phyloP scores from a whole-genome alignment of 2,329 filamentous ascomycete species.

The Fusarium ambrosium region DNA sequence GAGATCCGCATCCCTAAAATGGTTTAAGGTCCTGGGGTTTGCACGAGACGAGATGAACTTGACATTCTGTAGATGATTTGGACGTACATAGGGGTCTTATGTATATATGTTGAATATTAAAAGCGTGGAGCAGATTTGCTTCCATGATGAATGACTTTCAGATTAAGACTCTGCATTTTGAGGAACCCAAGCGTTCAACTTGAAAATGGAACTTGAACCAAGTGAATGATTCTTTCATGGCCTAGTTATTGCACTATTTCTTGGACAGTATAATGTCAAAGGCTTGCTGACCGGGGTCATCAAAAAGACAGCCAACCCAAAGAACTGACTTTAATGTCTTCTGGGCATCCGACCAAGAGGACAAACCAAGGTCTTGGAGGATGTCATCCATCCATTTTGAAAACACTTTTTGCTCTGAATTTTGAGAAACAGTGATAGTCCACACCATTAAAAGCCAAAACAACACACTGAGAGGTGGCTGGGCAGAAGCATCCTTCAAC shows the following conservation, averaged over 20 bases:
- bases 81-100: neutral
- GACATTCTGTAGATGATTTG: slow-evolving; percentile 1
- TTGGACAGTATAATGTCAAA: neutral
- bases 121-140: neutral
- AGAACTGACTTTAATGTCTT: slow-evolving; percentile 19
- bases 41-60: neutral
- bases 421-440: neutral
- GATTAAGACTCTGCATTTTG: no score
- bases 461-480: neutral
- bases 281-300: neutral
- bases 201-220: neutral
- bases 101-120: neutral
- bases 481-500: neutral
- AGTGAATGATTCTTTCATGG: neutral
- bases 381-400: slow-evolving; percentile 7
- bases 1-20: slow-evolving; percentile 35
- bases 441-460: slow-evolving; percentile 30
- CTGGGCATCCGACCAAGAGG: slow-evolving; percentile 19
- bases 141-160: neutral
- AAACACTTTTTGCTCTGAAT: accelerated
- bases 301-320: slow-evolving; percentile 34
- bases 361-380: neutral
- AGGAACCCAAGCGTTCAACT: no score
- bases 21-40: neutral
- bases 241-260: neutral